Base-by-base conservation (phyloP, 2,329 filamentous ascomycete genomes). In the Fusarium sp. region DNA sequence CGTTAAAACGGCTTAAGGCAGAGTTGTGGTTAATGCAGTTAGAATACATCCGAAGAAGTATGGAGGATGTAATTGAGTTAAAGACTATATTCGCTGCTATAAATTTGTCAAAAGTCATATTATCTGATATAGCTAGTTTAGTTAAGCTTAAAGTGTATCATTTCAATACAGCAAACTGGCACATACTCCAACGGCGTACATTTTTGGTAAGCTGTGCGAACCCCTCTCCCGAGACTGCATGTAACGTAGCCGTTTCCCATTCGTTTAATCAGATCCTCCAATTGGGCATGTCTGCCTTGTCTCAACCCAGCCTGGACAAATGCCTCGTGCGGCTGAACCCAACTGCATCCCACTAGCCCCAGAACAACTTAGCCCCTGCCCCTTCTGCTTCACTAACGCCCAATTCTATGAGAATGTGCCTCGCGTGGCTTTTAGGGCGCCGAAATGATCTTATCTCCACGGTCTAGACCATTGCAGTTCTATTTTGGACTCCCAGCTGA, bases 251-350 rank as follows among this genome's bases (percentile, higher is more conserved):
- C 1, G 8, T 15, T 36, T 1, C 5, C 12, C 1, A n/a, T 12
- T 48, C 6, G 7, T 17, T 13, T 22, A 0, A n/a, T 5, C 12
- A 26, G 24, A 0, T 1, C 6, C 11, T 36, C 14, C 20, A 17
- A 42, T 24, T 42, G n/a, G 15, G 22, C 20, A 30, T 47, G 55
- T 62, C 36, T 67, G 63, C 63, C 55, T 47, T 55, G 26, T 10
- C 11, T 20, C 7, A n/a, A 30, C 10, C 6, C 24, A 18, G 7
- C 18, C 4, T 0, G 28, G 3, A 10, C 12, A 24, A 39, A 63
- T 5, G 58, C 68, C 57, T 60, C 30, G 69, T 72, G 63, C 69
- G 69, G 69, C 69, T 72, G 69, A 72, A 41, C 26, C 12, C 10
- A 12, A 36, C 41, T 56, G 66, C 68, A 35, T 67, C 1, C 8